Percentiles rank a stretch among this genome's conserved stretches.
These are phyloP conservation scores for Termitomyces sp. DNA, from an alignment of 768 basidiomycete species.

Conservation along the genomic window DNA sequence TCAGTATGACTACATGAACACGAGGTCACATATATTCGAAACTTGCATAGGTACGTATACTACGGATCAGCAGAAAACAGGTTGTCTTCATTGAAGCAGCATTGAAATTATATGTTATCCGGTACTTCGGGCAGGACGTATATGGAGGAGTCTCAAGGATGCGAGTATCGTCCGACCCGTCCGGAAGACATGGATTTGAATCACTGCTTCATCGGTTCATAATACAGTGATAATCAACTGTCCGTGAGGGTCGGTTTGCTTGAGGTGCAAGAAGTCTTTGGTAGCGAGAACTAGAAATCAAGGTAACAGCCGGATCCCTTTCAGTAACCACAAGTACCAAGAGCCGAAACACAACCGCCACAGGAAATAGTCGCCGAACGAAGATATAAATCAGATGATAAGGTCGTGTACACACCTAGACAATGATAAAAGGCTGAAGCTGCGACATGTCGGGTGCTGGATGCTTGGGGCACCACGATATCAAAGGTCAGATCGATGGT, in stretches of 20 bases:
- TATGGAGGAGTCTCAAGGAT: neutral
- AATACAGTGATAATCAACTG: constrained; percentile 7
- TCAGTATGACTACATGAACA: neutral
- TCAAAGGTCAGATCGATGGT: constrained; percentile 55
- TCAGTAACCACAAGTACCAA: neutral
- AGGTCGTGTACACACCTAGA: constrained; percentile 53
- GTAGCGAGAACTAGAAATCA: constrained; percentile 62
- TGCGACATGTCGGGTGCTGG: constrained; percentile 74
- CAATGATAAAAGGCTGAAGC: constrained; percentile 85
- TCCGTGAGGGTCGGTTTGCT: constrained; percentile 62
- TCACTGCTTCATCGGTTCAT: neutral
- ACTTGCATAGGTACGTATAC: neutral
- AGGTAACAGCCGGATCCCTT: constrained; percentile 2
- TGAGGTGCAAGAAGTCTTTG: constrained; percentile 62
- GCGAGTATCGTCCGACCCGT: neutral
- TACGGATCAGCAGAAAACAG: neutral
- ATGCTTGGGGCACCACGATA: constrained; percentile 57
- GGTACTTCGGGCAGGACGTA: neutral
- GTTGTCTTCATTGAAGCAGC: no score
- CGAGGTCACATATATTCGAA: neutral
- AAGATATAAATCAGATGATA: neutral
- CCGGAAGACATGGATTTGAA: neutral
- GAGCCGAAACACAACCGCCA: neutral
- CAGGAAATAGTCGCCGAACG: neutral
- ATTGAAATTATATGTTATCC: no score